These are phyloP conservation scores for Tirmania nivea DNA, from an alignment of 495 filamentous ascomycete species.

Conservation along the genomic window DNA sequence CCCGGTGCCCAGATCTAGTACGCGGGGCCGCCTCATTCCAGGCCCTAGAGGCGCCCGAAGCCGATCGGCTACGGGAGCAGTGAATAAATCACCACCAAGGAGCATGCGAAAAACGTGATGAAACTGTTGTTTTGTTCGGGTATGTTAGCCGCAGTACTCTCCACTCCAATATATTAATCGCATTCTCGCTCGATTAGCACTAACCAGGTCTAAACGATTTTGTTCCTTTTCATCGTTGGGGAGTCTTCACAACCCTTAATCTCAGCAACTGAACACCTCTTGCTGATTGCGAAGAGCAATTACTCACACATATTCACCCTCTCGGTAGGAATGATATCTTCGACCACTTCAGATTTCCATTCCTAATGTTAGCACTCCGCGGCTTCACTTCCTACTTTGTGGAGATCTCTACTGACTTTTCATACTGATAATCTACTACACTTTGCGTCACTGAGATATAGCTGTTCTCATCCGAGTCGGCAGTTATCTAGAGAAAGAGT, in stretches of 20 bases:
- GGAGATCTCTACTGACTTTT: not conserved
- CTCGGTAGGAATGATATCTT: not conserved
- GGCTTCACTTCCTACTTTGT: not conserved
- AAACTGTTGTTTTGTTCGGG: conserved; percentile 24
- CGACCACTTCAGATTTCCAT: not conserved
- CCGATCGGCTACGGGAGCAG: conserved; percentile 18
- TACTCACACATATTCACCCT: not conserved
- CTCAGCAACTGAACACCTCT: no score
- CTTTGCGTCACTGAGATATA: not conserved
- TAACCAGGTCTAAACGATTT: conserved; percentile 41
- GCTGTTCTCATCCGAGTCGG: not conserved
- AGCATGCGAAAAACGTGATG: conserved; percentile 9
- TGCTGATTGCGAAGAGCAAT: not conserved
- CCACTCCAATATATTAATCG: no score
- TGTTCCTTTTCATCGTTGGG: conserved; percentile 41
- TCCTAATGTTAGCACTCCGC: not conserved
- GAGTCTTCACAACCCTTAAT: conserved; percentile 9
- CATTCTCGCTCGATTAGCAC: not conserved
- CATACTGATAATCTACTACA: not conserved
- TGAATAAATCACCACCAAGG: conserved; percentile 24
- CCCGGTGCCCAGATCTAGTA: conserved; percentile 35
- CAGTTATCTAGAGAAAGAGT: not conserved
- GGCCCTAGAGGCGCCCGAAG: conserved; percentile 15
- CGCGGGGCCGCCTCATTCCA: conserved; percentile 2
- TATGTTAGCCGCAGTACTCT: conserved; percentile 18